Evolutionary conservation across 2,329 filamentous ascomycete species (phyloP).

Genomic region (Colletotrichum cereale): DNA sequence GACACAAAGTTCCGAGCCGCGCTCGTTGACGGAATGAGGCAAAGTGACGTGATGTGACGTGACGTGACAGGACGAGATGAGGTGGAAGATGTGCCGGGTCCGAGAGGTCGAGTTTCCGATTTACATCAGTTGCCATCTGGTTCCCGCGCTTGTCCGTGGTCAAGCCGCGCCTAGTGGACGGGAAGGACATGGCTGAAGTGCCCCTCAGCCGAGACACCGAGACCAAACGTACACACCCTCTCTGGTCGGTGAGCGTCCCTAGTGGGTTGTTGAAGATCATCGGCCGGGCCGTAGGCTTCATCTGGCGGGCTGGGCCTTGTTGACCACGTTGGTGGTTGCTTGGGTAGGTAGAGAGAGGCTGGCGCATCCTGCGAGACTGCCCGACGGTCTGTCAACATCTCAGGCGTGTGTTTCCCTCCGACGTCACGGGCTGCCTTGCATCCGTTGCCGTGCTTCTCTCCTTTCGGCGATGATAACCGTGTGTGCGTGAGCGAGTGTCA

Average conservation of each 20-base stretch:
- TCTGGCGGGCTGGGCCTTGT: neutral
- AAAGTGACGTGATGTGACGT: neutral
- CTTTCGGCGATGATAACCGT: neutral
- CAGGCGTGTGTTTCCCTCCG: constrained; percentile 7
- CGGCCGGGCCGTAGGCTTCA: constrained; percentile 18
- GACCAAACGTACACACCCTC: constrained; percentile 36
- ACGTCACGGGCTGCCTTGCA: neutral
- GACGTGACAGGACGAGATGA: neutral
- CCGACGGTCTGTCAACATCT: constrained; percentile 7
- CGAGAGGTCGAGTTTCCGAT: constrained; percentile 4
- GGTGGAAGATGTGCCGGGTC: neutral
- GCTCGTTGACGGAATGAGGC: neutral
- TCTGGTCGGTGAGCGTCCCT: constrained; percentile 33
- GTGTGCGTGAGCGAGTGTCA: neutral
- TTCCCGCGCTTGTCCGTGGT: constrained; percentile 19
- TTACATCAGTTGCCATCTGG: constrained; percentile 3
- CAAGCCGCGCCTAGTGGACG: constrained; percentile 30
- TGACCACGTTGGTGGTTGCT: neutral
- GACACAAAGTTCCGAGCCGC: neutral
- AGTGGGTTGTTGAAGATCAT: constrained; percentile 29
- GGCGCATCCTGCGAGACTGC: constrained; percentile 15
- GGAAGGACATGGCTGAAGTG: constrained; percentile 29
- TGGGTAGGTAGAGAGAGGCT: neutral
- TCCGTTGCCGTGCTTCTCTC: neutral
- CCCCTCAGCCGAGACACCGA: constrained; percentile 37